Evolutionary conservation across 441 rosid genomes (phyloP), one percentile per base, ranked within the genome.

Genomic region (Monsonia emarginata): DNA sequence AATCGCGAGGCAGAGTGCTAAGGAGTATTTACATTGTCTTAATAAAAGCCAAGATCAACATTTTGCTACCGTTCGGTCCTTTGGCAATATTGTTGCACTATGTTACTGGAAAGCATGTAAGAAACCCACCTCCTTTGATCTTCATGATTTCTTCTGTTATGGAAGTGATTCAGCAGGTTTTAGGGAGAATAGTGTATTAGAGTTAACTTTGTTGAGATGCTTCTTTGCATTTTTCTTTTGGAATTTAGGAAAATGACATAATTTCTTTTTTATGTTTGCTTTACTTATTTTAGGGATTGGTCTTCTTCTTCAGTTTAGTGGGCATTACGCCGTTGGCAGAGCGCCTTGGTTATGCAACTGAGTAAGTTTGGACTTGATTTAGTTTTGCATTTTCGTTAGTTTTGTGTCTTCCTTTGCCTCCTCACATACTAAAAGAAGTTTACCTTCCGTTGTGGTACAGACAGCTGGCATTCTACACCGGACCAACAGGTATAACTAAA

Each of bases 291-390:
- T 26, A 72, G 75, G 75, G 65, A 26, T 57, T 66, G 63, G 75
- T 72, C 72, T 85, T 83, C 80, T 64, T 79, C 74, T 54, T 78
- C 46, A 80, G 83, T 31, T 69, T 82, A 64, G 60, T 84, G 72
- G 86, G 86, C 36, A 85, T 81, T 66, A 79, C 71, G 40, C 89
- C 89, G n/a, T 78, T 85, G 57, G 88, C 88, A 6, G 88, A 85
- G 79, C 83, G 84, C 67, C 72, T 85, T 58, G 86, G 88, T 70
- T 85, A 75, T 74, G 85, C 67, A n/a, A 72, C 75, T 6, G 75
- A 72, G 75, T 72, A 72, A 52, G 75, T 38, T 66, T 57, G 10
- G 28, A 11, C 26, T 72, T 36, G 40, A 25, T 48, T 22, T 28
- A 31, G 13, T 18, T 9, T 16, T 0, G 10, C 13, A 24, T 18